Evolutionary conservation across 148 eudicot species (phyloP), one percentile per base, ranked within the genome.

Genomic region (Suaeda aralocaspica): DNA sequence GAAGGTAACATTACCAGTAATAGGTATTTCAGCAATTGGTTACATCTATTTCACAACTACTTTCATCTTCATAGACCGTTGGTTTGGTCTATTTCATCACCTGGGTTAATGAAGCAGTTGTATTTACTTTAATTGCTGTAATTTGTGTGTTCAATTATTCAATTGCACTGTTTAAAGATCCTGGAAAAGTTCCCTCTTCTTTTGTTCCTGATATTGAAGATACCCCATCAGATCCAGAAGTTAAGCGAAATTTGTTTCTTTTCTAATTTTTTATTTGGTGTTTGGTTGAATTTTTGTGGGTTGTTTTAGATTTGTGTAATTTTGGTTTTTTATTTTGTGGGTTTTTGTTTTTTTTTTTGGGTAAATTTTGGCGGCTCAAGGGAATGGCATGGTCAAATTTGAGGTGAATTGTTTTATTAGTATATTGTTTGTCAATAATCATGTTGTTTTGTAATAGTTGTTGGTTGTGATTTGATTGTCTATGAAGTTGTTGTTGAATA

Each of bases 231-330:
- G 24, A 77, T 95, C 50, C 97, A 25, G 99, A 95, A 86, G 88
- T 91, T 81, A 95, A 95, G 74, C 92, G 97, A 59, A 95, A 91
- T 86, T n/a, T n/a, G n/a, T n/a, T n/a, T n/a, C n/a, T n/a, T n/a
- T n/a, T n/a, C n/a, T 57, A 8, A 33, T n/a, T 12, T 11, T 22
- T 36, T 55, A 14, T 50, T 25, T 34, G 34, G n/a, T 5, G 30
- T 30, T 59, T 49, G 9, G 60, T 19, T 7, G 5, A 19, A 49
- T 68, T 44, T 8, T 29, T 36, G 4, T 34, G 45, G 64, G 31
- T 63, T 63, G 67, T 63, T 63, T 63, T 6, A 41, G 50, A 63
- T 63, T 28, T 59, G 25, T 58, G 41, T 59, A 46, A 70, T 58
- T 28, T 59, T 21, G 52, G 29, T 12, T 9, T 45, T 42, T 28